Evolutionary conservation across 192 early-diverging fungal species (phyloP), one percentile per base, ranked within the genome.

Genomic region (Oehlia diaphana): DNA sequence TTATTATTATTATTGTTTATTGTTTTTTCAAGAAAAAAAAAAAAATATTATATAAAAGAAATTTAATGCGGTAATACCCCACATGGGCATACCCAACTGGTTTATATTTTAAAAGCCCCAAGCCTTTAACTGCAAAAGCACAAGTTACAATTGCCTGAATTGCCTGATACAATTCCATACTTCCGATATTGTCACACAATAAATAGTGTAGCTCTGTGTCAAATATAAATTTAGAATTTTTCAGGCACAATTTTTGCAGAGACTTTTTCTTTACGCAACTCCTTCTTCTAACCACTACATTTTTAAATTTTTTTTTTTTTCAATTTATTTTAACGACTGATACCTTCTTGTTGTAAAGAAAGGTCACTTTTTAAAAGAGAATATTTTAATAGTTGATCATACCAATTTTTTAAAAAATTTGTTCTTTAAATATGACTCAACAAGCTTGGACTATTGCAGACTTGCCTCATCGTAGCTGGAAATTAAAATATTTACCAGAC

Each of bases 401-500:
- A 67, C 35, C 28, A 33, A 42, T 9, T 42, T 42, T 42, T 42
- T 42, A 0, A 42, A 42, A 42, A 42, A 42, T 42, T 31, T 31
- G 31, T 31, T 31, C 31, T 31, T 31, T 31, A 9, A 70, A n/a
- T n/a, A 70, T 70, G 68, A 44, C 68, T n/a, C 68, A 70, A 44
- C 68, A 70, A 44, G 68, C 68, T 42, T 70, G 68, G 68, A 70
- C 68, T 42, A 70, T 70, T 10, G 68, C 68, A 3, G 68, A 70
- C 68, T 42, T 70, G 39, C 68, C 68, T 39, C 68, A 70, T 39
- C 68, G 68, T 44, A 33, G 35, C n/a, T 70, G 68, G 68, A 70
- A 70, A n/a, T 70, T 70, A 70, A 70, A 70, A 42, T 70, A 70
- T 70, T 70, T 70, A 70, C 68, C 68, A 44, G 68, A 70, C n/a